Evolutionary conservation across 2,329 filamentous ascomycete genomes (phyloP).

Genomic region (Arachnopeziza araneosa): DNA sequence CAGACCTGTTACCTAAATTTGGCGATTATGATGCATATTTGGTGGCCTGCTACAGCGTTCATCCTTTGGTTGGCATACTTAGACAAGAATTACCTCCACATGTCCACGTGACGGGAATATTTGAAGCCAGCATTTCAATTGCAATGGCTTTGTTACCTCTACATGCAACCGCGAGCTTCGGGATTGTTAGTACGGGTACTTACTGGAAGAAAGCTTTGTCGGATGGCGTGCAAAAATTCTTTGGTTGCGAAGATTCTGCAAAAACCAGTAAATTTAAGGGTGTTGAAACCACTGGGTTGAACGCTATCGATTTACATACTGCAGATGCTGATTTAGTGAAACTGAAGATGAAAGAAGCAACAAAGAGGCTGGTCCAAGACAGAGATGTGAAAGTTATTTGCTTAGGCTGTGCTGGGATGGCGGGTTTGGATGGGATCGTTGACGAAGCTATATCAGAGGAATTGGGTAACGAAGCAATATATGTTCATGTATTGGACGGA

Average conservation of each 20-base stretch:
- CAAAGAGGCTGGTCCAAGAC: constrained; percentile 55
- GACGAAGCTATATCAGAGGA: constrained; percentile 60
- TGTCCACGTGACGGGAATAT: constrained; percentile 71
- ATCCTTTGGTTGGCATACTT: constrained; percentile 65
- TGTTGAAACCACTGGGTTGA: constrained; percentile 75
- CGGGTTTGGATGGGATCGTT: constrained; percentile 74
- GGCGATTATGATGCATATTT: constrained; percentile 67
- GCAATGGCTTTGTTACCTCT: constrained; percentile 33
- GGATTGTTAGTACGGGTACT: constrained; percentile 81
- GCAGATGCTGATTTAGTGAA: constrained; percentile 58
- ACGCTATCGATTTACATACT: constrained; percentile 73
- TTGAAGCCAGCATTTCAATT: constrained; percentile 69
- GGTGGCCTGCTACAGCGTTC: constrained; percentile 82
- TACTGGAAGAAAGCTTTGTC: constrained; percentile 74
- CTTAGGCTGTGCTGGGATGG: constrained; percentile 89
- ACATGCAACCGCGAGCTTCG: constrained; percentile 49
- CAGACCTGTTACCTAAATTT: constrained; percentile 43
- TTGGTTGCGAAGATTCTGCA: constrained; percentile 42
- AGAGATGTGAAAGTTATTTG: constrained; percentile 62
- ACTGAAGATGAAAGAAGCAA: constrained; percentile 62
- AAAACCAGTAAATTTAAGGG: constrained; percentile 57
- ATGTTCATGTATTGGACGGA: constrained; percentile 70
- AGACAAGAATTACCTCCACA: constrained; percentile 31
- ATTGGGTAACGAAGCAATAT: constrained; percentile 47
- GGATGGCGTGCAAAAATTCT: constrained; percentile 56